Conservation (phyloP, 805 yeast genomes). For the Saccharomyces eubayanus region DNA sequence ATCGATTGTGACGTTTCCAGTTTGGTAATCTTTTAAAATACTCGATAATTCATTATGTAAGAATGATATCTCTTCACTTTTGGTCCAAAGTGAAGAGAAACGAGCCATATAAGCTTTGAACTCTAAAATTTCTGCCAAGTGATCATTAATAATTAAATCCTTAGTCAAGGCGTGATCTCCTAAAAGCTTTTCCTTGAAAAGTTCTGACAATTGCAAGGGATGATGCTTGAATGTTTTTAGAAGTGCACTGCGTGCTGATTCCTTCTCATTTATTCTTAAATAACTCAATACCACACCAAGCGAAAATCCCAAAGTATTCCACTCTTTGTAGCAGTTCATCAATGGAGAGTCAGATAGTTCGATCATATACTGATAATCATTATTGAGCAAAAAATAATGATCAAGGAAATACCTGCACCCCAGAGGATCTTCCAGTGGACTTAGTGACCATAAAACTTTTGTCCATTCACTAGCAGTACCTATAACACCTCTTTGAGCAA, state of each 20-base stretch:
- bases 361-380: conserved; percentile 54
- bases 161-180: conserved; percentile 13
- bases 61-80: conserved; percentile 38
- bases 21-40: conserved; percentile 14
- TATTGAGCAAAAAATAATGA: conserved; percentile 60
- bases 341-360: conserved; percentile 51
- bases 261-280: conserved; percentile 34
- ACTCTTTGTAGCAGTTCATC: conserved; percentile 46
- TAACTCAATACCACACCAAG: conserved; percentile 61
- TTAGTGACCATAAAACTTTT: conserved; percentile 57
- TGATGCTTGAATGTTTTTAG: conserved; percentile 44
- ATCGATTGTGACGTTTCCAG: conserved; percentile 4
- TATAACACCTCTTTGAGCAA: conserved; percentile 71
- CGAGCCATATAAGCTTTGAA: conserved; percentile 54
- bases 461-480: conserved; percentile 70
- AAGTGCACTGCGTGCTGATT: conserved; percentile 42
- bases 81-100: conserved; percentile 48
- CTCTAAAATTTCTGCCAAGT: conserved; percentile 26
- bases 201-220: conserved; percentile 39
- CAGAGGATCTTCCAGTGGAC: conserved; percentile 74
- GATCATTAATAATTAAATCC: conserved; percentile 18
- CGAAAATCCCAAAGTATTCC: conserved; percentile 68
- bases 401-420: conserved; percentile 82
- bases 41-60: conserved; percentile 36
- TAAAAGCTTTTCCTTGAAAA: conserved; percentile 20